These are phyloP conservation scores for Macrocybe gigantea DNA, from an alignment of 768 basidiomycete species.

Conservation along the genomic window DNA sequence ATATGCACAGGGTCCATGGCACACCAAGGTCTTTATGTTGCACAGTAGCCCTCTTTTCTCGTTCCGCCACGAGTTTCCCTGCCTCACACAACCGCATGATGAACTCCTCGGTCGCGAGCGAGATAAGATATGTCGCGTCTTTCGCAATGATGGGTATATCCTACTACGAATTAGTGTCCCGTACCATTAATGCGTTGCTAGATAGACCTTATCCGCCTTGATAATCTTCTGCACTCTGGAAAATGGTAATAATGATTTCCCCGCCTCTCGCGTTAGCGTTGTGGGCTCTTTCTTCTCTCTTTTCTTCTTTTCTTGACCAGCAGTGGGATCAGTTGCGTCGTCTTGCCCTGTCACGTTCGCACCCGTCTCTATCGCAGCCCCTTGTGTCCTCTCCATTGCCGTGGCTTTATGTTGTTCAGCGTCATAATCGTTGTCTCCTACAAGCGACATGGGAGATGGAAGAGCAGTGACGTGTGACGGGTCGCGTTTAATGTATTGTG, in stretches of 20 bases:
- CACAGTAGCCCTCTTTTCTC: conserved; percentile 69
- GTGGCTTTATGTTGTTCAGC: not conserved
- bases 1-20: conserved; percentile 12
- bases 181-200: no score
- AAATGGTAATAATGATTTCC: conserved; percentile 72
- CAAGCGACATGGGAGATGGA: not conserved
- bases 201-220: conserved; percentile 74
- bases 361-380: not conserved
- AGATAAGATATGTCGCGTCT: conserved; percentile 76
- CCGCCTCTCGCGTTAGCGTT: conserved; percentile 29
- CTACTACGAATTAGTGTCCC: conserved; percentile 24
- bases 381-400: not conserved
- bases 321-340: not conserved
- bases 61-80: conserved; percentile 60
- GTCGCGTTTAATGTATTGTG: not conserved
- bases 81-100: conserved; percentile 70
- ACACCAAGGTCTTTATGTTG: conserved; percentile 78
- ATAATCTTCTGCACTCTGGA: conserved; percentile 79
- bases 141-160: conserved; percentile 71
- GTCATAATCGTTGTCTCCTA: not conserved
- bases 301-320: not conserved
- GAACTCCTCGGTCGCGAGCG: conserved; percentile 85
- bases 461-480: not conserved
- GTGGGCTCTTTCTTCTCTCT: conserved; percentile 17
- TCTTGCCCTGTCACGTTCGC: not conserved